Base-by-base conservation (phyloP, 2,329 filamentous ascomycete genomes). In the Alternaria rosae region DNA sequence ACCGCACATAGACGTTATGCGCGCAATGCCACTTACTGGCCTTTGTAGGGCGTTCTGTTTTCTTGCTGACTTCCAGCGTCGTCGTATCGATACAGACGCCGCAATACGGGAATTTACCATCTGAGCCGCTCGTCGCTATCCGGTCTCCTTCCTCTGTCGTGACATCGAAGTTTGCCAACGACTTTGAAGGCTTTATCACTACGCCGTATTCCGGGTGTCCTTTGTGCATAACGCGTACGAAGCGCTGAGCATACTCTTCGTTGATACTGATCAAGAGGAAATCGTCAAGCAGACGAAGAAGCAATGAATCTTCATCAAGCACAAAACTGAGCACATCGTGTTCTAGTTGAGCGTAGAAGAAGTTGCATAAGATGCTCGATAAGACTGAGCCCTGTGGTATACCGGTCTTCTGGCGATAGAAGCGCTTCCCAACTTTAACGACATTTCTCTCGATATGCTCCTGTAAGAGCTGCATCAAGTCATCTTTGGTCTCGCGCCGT, bases 311-410 rank as follows among this genome's bases (percentile, higher is more conserved):
- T 17, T 61, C 82, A n/a, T 78, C 74, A 15, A 83, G 70, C 3
- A 95, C 79, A 73, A 97, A 98, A 0, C 73, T 75, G 3, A 98
- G 82, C 13, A 90, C 82, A 25, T 88, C 84, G 7, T 80, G 80
- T 78, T 99, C 95, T 2, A 98, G 86, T 65, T 95, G 89, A 6
- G 92, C 94, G 75, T 99, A 99, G 78, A 98, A 97, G 80, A 97
- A 94, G 79, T 93, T 98, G 83, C 95, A 98, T 6, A 99, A 84
- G 42, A 93, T 84, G 44, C 91, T 92, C 0, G 94, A 97, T 6
- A 99, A 77, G 1, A 97, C 86, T 0, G 94, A 97, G 8, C 95
- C 95, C 78, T 99, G 95, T 0, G 95, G 94, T 41, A 99, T 98
- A 13, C 95, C 95, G 21, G 86, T 83, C 77, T 89, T 94, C 77